phyloP scores from a whole-genome alignment of 1,284 basidiomycete genomes.

The Trichosporon sp. region DNA sequence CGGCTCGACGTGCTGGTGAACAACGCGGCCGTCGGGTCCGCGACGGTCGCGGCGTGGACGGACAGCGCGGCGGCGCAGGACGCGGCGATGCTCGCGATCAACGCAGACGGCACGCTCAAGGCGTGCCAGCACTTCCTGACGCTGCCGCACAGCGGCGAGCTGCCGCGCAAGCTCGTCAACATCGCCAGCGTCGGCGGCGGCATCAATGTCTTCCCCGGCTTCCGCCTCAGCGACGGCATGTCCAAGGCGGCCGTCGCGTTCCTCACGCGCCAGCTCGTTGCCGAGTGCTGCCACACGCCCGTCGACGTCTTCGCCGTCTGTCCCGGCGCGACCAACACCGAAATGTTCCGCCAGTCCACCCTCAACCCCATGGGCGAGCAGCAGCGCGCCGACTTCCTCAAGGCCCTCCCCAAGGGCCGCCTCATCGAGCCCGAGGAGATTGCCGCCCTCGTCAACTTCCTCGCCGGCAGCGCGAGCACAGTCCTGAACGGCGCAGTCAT shows the following conservation, averaged over 20 bases:
- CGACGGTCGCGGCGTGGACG: neutral
- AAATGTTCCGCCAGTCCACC: neutral
- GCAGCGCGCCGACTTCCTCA: neutral
- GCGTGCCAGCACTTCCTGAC: neutral
- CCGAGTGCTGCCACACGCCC: neutral
- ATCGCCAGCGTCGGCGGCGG: neutral
- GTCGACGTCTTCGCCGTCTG: neutral
- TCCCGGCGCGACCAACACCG: neutral
- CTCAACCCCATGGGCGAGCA: neutral
- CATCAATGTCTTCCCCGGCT: neutral
- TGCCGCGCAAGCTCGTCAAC: neutral
- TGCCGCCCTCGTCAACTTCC: neutral
- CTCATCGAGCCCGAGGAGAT: neutral
- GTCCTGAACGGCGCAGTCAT: neutral
- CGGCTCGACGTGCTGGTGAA: neutral
- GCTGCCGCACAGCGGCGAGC: neutral
- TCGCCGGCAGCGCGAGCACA: neutral
- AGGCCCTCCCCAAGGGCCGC: neutral
- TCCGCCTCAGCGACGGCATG: neutral
- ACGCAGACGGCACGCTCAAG: neutral
- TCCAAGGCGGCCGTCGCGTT: neutral
- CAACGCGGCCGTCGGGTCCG: neutral
- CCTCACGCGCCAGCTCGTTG: neutral
- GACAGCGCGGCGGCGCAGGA: neutral
- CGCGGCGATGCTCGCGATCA: neutral